Conservation (phyloP, 139 green algal species). For the Auxenochlorella pyrenoidosa region DNA sequence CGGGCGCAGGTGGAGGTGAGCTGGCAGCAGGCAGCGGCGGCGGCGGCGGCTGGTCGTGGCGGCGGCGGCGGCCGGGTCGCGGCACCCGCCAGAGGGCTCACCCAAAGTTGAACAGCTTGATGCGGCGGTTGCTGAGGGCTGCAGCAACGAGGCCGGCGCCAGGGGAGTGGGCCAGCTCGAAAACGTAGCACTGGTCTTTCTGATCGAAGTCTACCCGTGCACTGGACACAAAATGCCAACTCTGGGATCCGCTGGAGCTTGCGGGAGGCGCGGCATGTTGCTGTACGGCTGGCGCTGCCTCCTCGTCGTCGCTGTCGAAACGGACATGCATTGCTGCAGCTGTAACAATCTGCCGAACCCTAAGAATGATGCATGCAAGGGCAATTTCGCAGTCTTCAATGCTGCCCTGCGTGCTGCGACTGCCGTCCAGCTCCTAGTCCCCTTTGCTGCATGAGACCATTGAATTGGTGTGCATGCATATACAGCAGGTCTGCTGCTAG, state of each 20-base stretch:
- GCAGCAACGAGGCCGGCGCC: slow-evolving; percentile 47
- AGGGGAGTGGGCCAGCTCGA: slow-evolving; percentile 49
- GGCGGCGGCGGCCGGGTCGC: neutral
- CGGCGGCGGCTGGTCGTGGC: neutral
- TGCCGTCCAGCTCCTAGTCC: no score
- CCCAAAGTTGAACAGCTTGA: slow-evolving; percentile 66
- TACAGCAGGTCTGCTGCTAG: no score
- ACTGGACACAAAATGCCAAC: slow-evolving; percentile 6
- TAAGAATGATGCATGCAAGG: neutral
- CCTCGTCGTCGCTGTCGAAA: slow-evolving; percentile 15
- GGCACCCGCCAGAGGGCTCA: neutral
- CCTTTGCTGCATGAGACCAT: no score
- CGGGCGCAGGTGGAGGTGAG: neutral
- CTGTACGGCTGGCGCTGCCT: neutral
- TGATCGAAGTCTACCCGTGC: slow-evolving; percentile 58
- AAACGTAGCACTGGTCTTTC: slow-evolving; percentile 73
- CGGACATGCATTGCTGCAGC: neutral
- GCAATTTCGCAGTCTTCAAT: neutral
- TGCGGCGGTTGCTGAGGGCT: slow-evolving; percentile 60
- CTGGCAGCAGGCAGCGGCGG: neutral
- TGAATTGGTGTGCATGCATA: no score
- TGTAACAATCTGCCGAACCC: neutral
- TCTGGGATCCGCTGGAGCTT: neutral
- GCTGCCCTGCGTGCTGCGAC: no score
- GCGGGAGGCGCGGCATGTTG: neutral